A percentile compares a stretch with the other conserved stretches of the same genome.
Evolutionary conservation across 768 basidiomycete species (phyloP).

Genomic region (Termitomyces sp.): DNA sequence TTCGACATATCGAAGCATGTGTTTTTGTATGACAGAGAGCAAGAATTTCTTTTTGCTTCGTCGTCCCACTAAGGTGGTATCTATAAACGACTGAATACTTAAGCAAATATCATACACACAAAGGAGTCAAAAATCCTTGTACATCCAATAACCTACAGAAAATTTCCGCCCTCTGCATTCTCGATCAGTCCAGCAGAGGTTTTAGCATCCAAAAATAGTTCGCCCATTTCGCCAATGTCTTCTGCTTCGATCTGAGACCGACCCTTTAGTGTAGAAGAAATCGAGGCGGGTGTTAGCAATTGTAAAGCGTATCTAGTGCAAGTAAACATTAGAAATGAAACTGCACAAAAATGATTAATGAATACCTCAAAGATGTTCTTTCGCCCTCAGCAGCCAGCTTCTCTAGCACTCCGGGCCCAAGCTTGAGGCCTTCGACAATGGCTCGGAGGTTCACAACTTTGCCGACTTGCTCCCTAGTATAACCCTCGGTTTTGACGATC

Average conservation of each 20-base stretch:
- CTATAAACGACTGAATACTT: neutral
- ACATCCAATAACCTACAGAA: conserved; percentile 9
- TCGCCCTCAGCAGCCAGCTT: conserved; percentile 79
- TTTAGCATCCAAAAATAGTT: conserved; percentile 93
- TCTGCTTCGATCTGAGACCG: conserved; percentile 79
- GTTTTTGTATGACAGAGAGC: neutral
- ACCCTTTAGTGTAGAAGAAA: conserved; percentile 73
- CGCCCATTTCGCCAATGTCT: conserved; percentile 91
- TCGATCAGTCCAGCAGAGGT: conserved; percentile 57
- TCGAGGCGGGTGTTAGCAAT: conserved; percentile 84
- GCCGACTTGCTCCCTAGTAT: conserved; percentile 77
- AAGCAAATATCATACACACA: conserved; percentile 1
- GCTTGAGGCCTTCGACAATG: conserved; percentile 77
- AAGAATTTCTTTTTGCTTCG: neutral
- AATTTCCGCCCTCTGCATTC: conserved; percentile 25
- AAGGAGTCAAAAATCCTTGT: neutral
- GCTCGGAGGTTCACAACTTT: conserved; percentile 85
- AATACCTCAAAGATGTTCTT: conserved; percentile 70
- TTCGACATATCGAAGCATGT: no score
- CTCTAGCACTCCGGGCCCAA: conserved; percentile 73
- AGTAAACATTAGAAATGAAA: neutral
- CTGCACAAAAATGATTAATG: neutral
- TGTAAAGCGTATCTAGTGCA: conserved; percentile 78
- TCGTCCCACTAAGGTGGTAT: neutral
- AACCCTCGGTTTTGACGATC: conserved; percentile 89